Conservation (phyloP, 2,329 filamentous ascomycete species). For the Xenoacremonium recifei region DNA sequence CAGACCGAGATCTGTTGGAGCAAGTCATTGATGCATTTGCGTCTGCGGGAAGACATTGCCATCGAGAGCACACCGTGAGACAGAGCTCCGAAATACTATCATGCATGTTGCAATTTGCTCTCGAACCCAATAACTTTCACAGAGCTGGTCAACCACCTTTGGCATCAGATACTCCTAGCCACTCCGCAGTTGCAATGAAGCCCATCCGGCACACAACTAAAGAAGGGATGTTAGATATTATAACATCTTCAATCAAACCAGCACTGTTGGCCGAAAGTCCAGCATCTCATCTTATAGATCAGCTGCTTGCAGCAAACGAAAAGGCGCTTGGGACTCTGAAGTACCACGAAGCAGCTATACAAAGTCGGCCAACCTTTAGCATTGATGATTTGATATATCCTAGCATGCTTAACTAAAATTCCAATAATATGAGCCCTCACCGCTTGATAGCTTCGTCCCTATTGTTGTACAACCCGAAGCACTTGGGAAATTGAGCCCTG, state of each 20-base stretch:
- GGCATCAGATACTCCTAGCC: too few relatives aligned
- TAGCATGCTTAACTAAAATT: not conserved
- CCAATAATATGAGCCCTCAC: too few relatives aligned
- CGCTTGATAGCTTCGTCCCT: too few relatives aligned
- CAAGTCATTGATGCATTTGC: slow-evolving; percentile 11
- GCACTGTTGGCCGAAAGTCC: slow-evolving; percentile 4
- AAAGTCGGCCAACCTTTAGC: not conserved
- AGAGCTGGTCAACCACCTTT: too few relatives aligned
- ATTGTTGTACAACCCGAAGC: too few relatives aligned
- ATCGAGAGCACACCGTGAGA: slow-evolving; percentile 6
- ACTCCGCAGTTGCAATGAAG: not conserved
- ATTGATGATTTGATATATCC: slow-evolving; percentile 7
- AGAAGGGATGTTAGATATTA: slow-evolving; percentile 8
- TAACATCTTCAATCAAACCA: slow-evolving; percentile 8
- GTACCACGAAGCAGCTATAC: not conserved
- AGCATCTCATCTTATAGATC: slow-evolving; percentile 1
- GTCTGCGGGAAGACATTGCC: not conserved
- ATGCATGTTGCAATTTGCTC: slow-evolving; percentile 1
- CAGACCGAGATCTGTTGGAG: slow-evolving; percentile 9
- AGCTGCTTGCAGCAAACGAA: not conserved
- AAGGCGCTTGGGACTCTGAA: not conserved
- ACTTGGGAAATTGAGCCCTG: too few relatives aligned
- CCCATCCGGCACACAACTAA: not conserved
- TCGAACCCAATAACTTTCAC: too few relatives aligned
- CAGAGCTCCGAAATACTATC: slow-evolving; percentile 9